Conservation (phyloP, 371 early-diverging fungal genomes). For the Saksenaea oblongispora region DNA sequence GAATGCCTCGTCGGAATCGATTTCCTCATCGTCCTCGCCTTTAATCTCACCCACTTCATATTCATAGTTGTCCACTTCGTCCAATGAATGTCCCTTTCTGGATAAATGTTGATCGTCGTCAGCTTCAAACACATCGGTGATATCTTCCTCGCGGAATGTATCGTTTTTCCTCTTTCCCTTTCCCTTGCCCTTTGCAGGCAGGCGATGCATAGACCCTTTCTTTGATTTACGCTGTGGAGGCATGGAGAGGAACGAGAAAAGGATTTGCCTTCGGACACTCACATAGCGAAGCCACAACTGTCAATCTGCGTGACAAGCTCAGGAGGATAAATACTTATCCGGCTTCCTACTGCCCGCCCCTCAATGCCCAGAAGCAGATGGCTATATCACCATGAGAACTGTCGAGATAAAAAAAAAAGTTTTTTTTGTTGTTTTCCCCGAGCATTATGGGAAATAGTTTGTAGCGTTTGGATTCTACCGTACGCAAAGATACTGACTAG, state of each 20-base stretch:
- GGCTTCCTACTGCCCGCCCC: too few species aligned
- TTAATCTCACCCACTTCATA: conserved; percentile 72
- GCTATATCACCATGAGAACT: too few species aligned
- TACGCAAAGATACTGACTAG: too few species aligned
- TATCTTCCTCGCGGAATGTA: neutral
- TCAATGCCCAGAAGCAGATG: too few species aligned
- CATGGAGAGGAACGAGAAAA: neutral
- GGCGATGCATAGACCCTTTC: neutral
- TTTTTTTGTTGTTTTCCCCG: too few species aligned
- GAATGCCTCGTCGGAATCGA: conserved; percentile 90
- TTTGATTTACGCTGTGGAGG: neutral
- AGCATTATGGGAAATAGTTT: too few species aligned
- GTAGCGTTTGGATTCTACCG: too few species aligned
- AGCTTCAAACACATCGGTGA: conserved; percentile 55
- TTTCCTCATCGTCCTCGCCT: conserved; percentile 92
- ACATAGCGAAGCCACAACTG: too few species aligned
- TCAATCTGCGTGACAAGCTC: too few species aligned
- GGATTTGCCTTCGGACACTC: neutral
- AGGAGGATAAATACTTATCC: too few species aligned
- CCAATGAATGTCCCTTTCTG: conserved; percentile 62
- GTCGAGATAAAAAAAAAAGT: too few species aligned
- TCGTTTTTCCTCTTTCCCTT: neutral
- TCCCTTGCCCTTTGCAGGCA: neutral
- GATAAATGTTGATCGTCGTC: conserved; percentile 51
- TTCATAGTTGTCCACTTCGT: conserved; percentile 78